These are phyloP conservation scores for Cadophora luteo-olivacea DNA, from an alignment of 2,329 filamentous ascomycete genomes.

Conservation along the genomic window DNA sequence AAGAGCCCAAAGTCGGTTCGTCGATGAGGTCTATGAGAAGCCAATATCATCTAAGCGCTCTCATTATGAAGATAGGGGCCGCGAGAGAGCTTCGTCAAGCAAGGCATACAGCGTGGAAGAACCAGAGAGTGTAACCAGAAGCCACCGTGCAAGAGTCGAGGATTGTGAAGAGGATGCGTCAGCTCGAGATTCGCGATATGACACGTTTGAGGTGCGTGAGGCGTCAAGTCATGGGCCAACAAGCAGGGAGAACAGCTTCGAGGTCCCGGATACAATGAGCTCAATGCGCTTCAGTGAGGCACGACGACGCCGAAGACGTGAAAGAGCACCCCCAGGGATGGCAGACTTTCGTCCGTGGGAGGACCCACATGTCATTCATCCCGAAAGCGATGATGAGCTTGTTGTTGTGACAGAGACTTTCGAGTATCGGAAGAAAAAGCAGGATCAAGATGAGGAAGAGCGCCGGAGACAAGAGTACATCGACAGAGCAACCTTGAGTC, in stretches of 20 bases:
- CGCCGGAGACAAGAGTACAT: slow-evolving; percentile 29
- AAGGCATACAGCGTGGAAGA: slow-evolving; percentile 18
- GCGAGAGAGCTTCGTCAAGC: background rate
- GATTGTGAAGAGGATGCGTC: background rate
- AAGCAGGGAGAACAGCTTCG: background rate
- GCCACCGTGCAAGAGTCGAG: background rate
- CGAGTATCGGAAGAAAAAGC: slow-evolving; percentile 24
- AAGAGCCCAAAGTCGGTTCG: slow-evolving; percentile 1
- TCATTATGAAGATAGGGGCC: background rate
- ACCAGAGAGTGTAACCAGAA: slow-evolving; percentile 6
- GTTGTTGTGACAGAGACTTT: slow-evolving; percentile 31
- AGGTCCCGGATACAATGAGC: slow-evolving; percentile 6
- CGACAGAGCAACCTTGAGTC: slow-evolving; percentile 21
- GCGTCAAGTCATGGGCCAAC: background rate
- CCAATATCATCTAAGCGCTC: background rate
- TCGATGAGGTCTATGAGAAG: slow-evolving; percentile 13
- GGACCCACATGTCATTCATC: slow-evolving; percentile 22
- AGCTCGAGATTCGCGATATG: background rate
- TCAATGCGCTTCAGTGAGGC: slow-evolving; percentile 25
- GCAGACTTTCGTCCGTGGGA: slow-evolving; percentile 17
- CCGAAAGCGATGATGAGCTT: slow-evolving; percentile 18
- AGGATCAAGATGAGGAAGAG: slow-evolving; percentile 20
- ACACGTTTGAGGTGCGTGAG: slow-evolving; percentile 11
- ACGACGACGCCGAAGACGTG: slow-evolving; percentile 28
- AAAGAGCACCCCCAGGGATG: slow-evolving; percentile 19